phyloP scores from a whole-genome alignment of 768 basidiomycete genomes.

The Termitomyces sp. region DNA sequence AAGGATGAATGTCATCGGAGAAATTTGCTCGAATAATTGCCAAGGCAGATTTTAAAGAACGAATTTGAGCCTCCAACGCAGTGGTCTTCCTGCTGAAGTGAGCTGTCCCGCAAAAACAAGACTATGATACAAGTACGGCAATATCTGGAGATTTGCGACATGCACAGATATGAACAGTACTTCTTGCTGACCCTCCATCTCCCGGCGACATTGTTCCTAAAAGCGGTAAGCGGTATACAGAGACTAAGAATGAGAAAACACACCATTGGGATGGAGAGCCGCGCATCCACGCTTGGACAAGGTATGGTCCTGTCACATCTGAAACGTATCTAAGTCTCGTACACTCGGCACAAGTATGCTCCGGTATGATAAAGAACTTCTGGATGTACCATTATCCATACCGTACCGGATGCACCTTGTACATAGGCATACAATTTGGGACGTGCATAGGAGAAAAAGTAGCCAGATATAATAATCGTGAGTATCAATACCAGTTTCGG shows the following conservation, averaged over 20 bases:
- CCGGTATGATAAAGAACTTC: slow-evolving; percentile 1
- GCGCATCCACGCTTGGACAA: slow-evolving; percentile 47
- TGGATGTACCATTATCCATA: too few relatives aligned
- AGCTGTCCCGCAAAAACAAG: slow-evolving; percentile 48
- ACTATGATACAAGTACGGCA: slow-evolving; percentile 17
- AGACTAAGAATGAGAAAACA: slow-evolving; percentile 4
- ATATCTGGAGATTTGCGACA: background rate
- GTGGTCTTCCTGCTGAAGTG: slow-evolving; percentile 43
- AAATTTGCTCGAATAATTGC: slow-evolving; percentile 38
- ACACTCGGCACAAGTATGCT: slow-evolving; percentile 37
- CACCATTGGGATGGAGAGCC: slow-evolving; percentile 49
- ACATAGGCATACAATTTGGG: slow-evolving; percentile 27
- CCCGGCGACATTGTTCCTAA: slow-evolving; percentile 51
- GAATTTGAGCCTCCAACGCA: slow-evolving; percentile 46
- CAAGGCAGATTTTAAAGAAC: slow-evolving; percentile 50
- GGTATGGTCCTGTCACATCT: slow-evolving; percentile 33
- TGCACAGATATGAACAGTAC: background rate
- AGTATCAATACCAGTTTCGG: background rate
- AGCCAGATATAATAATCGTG: background rate
- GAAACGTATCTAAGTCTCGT: slow-evolving; percentile 31
- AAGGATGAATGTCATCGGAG: slow-evolving; percentile 36
- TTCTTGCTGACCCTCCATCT: slow-evolving; percentile 44
- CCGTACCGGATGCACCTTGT: slow-evolving; percentile 32
- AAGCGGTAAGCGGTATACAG: background rate
- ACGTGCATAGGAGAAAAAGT: background rate